Evolutionary conservation across 2,329 filamentous ascomycete genomes (phyloP).

Genomic region (Hymenoscyphus fructigenus): DNA sequence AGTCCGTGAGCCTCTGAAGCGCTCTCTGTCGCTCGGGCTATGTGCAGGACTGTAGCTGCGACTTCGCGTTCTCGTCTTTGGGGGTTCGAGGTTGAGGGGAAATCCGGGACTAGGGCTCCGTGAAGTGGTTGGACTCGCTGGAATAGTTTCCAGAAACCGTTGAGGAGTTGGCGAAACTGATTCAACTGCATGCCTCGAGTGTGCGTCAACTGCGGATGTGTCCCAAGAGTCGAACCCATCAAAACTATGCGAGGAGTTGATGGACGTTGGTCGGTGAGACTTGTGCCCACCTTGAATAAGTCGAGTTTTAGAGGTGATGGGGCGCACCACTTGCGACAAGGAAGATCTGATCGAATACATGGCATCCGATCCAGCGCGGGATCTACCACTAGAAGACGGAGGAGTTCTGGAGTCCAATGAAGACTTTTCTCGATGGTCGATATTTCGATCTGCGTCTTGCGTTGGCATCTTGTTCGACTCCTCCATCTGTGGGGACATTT

Average conservation of each 20-base stretch:
- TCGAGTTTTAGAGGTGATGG: slow-evolving; percentile 56
- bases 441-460: slow-evolving; percentile 18
- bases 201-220: slow-evolving; percentile 64
- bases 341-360: slow-evolving; percentile 50
- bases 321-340: slow-evolving; percentile 49
- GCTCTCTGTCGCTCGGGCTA: slow-evolving; percentile 21
- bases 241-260: slow-evolving; percentile 43
- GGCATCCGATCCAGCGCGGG: slow-evolving; percentile 47
- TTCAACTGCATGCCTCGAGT: slow-evolving; percentile 57
- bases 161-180: slow-evolving; percentile 39
- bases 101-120: slow-evolving; percentile 63
- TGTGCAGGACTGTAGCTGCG: slow-evolving; percentile 35
- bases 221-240: slow-evolving; percentile 77
- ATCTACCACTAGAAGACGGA: slow-evolving; percentile 45
- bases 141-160: slow-evolving; percentile 68
- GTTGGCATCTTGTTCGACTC: slow-evolving; percentile 19
- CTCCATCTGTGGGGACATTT: slow-evolving; percentile 28
- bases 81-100: slow-evolving; percentile 56
- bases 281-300: slow-evolving; percentile 48
- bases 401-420: slow-evolving; percentile 29
- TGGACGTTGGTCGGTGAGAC: slow-evolving; percentile 45
- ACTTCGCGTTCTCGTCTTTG: slow-evolving; percentile 36
- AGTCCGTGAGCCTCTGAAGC: slow-evolving; percentile 15
- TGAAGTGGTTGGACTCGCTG: slow-evolving; percentile 62
- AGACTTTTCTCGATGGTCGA: slow-evolving; percentile 18